Evolutionary conservation across 2,329 filamentous ascomycete genomes (phyloP).

Genomic region (Fusarium sp.): DNA sequence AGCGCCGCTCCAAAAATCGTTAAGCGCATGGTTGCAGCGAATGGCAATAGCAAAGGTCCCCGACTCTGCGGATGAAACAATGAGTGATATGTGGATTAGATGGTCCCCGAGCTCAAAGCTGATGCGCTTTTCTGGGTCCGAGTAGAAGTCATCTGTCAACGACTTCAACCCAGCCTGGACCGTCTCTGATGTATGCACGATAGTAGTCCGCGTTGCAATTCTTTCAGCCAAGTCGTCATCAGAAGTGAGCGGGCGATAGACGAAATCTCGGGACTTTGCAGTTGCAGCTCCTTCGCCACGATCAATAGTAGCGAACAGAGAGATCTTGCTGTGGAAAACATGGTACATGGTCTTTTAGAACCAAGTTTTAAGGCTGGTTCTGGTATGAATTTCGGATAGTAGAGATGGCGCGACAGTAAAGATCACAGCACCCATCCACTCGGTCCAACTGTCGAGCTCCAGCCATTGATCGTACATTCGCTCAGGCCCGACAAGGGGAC

Average conservation of each 20-base stretch:
- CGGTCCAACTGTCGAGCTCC: slow-evolving; percentile 3
- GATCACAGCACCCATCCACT: background rate
- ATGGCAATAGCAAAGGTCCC: slow-evolving; percentile 2
- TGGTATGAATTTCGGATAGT: background rate
- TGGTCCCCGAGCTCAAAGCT: slow-evolving; percentile 7
- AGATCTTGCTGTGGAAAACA: background rate
- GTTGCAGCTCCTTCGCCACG: background rate
- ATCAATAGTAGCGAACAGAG: slow-evolving; percentile 1
- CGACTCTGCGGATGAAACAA: background rate
- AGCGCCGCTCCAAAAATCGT: slow-evolving; percentile 13
- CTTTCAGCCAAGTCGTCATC: background rate
- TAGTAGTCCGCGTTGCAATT: background rate
- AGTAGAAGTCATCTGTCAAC: slow-evolving; percentile 17
- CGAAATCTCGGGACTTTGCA: background rate
- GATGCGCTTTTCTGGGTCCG: background rate
- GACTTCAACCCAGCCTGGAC: slow-evolving; percentile 1
- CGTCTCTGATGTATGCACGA: background rate
- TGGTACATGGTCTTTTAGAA: background rate
- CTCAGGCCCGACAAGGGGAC: slow-evolving; percentile 4
- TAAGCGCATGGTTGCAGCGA: slow-evolving; percentile 14
- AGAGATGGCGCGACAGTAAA: slow-evolving; percentile 1
- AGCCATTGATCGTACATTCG: slow-evolving; percentile 23
- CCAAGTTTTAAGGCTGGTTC: background rate
- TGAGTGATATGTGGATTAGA: background rate
- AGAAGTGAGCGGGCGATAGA: slow-evolving; percentile 7